Evolutionary conservation across 2,329 filamentous ascomycete genomes (phyloP), one percentile per base, ranked within the genome.

Genomic region (Stagonosporopsis rhizophila): DNA sequence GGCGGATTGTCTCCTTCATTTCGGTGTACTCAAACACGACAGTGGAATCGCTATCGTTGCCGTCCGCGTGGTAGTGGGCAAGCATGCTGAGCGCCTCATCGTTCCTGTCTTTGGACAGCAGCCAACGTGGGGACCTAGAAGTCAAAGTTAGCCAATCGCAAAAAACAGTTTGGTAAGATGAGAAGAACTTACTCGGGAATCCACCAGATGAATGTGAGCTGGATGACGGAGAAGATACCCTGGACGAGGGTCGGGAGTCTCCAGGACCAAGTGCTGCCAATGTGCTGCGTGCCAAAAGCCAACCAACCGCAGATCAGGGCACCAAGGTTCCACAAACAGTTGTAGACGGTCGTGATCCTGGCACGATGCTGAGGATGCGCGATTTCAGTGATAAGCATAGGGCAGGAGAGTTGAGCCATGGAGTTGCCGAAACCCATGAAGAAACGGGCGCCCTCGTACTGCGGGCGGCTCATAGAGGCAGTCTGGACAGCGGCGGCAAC

Each of bases 381-480:
- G 22, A 81, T 72, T 57, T 82, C 80, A 22, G 75, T 79, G 60
- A 82, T 74, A 11, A 81, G 46, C 15, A 69, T 52, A 22, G 69
- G 67, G 19, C 34, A 45, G 35, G 67, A 68, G 19, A 64, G 60
- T 63, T 87, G 85, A 0, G 84, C 77, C 54, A 87, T 73, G 49
- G 82, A 83, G 75, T 86, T 86, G 34, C 86, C 87, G 63, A 89
- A 89, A 54, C 87, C 87, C 7, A 87, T 79, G 38, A 87, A 73
- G 59, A 86, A 84, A 45, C 85, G 80, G 28, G 83, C 84, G 15
- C 76, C 82, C 58, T 84, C 77, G 60, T 83, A 86, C 80, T 85
- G 44, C 5, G 32, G 45, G 37, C 49, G 49, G 47, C 47, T 61
- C 52, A 51, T 59, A 23, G 60, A 28, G n/a, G 49, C 50, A 6